phyloP scores from a whole-genome alignment of 1,284 basidiomycete genomes.

The Ceratobasidium sp. region DNA sequence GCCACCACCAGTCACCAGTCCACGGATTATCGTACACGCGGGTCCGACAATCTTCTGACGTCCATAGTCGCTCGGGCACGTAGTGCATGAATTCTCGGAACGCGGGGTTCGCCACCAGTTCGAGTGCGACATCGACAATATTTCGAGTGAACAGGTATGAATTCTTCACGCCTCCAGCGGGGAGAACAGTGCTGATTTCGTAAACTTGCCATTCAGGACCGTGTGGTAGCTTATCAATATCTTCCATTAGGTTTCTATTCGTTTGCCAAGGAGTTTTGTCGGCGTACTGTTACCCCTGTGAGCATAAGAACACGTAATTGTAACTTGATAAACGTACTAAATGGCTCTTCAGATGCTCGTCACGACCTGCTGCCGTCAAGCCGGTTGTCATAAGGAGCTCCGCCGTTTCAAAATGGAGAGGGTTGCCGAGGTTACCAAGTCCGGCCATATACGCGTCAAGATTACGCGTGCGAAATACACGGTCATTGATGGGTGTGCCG shows the following conservation, averaged over 20 bases:
- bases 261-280: constrained; percentile 13
- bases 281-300: neutral
- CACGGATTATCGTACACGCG: constrained; percentile 6
- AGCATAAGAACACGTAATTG: neutral
- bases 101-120: constrained; percentile 38
- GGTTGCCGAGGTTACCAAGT: constrained; percentile 1
- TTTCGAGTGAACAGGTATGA: constrained; percentile 14
- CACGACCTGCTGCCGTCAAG: neutral
- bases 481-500: constrained; percentile 16
- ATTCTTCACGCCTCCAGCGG: neutral
- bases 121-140: constrained; percentile 11
- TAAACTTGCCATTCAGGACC: constrained; percentile 16
- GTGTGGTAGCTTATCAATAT: constrained; percentile 23
- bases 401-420: neutral
- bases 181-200: neutral
- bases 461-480: neutral
- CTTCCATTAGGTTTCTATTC: neutral
- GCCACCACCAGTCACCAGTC: constrained; percentile 18
- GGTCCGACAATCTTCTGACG: neutral
- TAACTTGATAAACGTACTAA: neutral
- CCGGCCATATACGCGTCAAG: constrained; percentile 7
- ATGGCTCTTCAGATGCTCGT: constrained; percentile 13
- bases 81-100: constrained; percentile 39
- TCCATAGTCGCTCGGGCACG: constrained; percentile 8
- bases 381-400: constrained; percentile 14